A percentile compares a stretch with the other conserved stretches of the same genome.
phyloP scores from a whole-genome alignment of 345 rosid species.

The Eucalyptus regnans region DNA sequence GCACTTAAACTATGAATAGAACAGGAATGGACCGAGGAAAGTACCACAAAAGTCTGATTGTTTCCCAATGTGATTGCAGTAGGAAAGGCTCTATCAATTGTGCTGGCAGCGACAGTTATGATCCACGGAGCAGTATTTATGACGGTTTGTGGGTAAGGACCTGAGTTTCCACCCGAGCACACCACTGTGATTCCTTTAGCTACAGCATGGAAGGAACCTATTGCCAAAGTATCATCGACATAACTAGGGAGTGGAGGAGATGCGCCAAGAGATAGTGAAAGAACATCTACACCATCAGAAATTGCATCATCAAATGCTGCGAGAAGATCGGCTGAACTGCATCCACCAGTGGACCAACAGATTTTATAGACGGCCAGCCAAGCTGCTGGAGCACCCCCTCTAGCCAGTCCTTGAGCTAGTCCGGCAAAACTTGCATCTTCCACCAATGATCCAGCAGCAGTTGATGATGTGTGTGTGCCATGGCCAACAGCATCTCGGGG shows the following conservation, averaged over 20 bases:
- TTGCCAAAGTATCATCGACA: constrained; percentile 5
- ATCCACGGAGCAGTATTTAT: constrained; percentile 22
- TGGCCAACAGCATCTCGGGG: constrained; percentile 23
- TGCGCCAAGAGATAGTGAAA: constrained; percentile 27
- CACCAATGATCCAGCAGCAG: constrained; percentile 19
- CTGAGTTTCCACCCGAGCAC: constrained; percentile 18
- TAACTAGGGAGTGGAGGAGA: constrained; percentile 9
- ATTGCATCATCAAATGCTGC: constrained; percentile 38
- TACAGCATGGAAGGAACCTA: constrained; percentile 26
- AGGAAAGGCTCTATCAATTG: constrained; percentile 22
- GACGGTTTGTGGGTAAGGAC: constrained; percentile 10
- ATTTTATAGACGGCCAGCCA: constrained; percentile 27
- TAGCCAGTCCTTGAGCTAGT: constrained; percentile 21
- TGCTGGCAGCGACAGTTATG: constrained; percentile 19
- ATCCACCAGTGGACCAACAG: constrained; percentile 27
- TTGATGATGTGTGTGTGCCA: constrained; percentile 31
- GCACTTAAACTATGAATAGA: not conserved
- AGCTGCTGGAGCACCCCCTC: constrained; percentile 31
- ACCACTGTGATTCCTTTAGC: constrained; percentile 17
- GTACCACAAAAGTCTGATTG: constrained; percentile 20
- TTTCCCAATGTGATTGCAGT: constrained; percentile 8
- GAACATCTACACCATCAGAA: constrained; percentile 27
- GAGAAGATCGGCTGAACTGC: constrained; percentile 27
- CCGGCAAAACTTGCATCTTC: constrained; percentile 18
- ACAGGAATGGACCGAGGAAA: not conserved